phyloP scores from a whole-genome alignment of 768 basidiomycete species.

The Boletales sp. region DNA sequence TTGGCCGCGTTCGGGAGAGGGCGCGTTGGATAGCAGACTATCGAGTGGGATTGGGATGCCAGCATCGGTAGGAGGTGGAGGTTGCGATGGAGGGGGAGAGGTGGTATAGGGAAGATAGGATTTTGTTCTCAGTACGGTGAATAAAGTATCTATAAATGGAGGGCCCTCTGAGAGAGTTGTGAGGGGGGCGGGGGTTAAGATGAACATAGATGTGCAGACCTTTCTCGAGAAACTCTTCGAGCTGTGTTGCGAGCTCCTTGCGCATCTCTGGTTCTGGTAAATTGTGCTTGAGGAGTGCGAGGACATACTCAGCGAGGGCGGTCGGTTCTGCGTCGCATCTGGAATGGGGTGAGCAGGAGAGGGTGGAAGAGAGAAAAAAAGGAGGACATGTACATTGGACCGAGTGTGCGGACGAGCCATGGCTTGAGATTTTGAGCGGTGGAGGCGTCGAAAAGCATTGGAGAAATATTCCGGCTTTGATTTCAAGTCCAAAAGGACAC shows the following conservation, averaged over 20 bases:
- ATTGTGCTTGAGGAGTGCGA: constrained; percentile 90
- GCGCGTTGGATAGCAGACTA: constrained; percentile 46
- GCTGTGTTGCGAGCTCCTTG: constrained; percentile 67
- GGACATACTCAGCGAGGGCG: constrained; percentile 90
- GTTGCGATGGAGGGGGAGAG: constrained; percentile 34
- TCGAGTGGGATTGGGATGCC: constrained; percentile 84
- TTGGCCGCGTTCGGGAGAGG: constrained; percentile 50
- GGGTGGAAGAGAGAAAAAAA: neutral
- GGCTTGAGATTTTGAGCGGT: constrained; percentile 69
- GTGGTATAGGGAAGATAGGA: constrained; percentile 76
- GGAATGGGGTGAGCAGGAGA: neutral
- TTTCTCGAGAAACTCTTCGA: constrained; percentile 92
- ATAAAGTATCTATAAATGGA: constrained; percentile 81
- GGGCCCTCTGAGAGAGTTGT: constrained; percentile 48
- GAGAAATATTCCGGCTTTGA: neutral
- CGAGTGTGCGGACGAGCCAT: constrained; percentile 86
- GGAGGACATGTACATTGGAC: constrained; percentile 66
- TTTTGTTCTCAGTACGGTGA: constrained; percentile 79
- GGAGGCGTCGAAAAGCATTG: constrained; percentile 67
- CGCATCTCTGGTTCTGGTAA: constrained; percentile 79
- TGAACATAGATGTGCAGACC: constrained; percentile 41
- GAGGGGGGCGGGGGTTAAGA: constrained; percentile 5
- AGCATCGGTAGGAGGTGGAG: constrained; percentile 39
- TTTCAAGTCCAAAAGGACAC: neutral
- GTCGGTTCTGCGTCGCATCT: constrained; percentile 97